phyloP scores from a whole-genome alignment of 306 rosid species.

The Rosa lucieae region DNA sequence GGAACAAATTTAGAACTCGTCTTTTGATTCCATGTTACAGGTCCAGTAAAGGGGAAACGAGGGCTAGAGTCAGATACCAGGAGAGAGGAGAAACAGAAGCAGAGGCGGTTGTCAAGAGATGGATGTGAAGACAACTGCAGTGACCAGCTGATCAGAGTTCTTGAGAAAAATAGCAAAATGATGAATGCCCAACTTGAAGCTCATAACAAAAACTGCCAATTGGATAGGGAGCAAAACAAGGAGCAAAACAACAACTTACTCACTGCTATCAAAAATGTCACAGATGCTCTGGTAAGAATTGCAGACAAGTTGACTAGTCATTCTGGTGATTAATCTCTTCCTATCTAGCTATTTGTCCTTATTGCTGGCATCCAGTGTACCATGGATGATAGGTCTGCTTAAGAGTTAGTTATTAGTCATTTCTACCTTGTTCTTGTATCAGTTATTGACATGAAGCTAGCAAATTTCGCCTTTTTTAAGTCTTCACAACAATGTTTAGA shows the following conservation, averaged over 20 bases:
- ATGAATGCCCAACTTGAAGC: conserved; percentile 44
- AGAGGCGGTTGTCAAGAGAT: conserved; percentile 34
- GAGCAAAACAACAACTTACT: conserved; percentile 43
- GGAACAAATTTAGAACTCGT: neutral
- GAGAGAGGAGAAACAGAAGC: conserved; percentile 44
- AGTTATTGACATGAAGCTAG: conserved; percentile 7
- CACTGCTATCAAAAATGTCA: conserved; percentile 46
- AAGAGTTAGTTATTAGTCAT: neutral
- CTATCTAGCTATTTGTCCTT: neutral
- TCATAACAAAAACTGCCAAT: conserved; percentile 40
- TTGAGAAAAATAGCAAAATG: conserved; percentile 40
- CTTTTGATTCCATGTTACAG: conserved; percentile 15
- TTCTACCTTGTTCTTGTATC: neutral
- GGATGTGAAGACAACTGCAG: conserved; percentile 25
- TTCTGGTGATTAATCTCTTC: neutral
- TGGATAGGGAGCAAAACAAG: conserved; percentile 53
- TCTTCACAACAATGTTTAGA: neutral
- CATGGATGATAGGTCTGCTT: neutral
- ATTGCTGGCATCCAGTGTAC: neutral
- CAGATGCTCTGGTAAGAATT: conserved; percentile 52
- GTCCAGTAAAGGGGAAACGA: conserved; percentile 16
- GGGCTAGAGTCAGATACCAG: conserved; percentile 30
- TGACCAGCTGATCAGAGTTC: conserved; percentile 28
- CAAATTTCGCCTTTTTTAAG: neutral
- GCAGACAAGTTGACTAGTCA: conserved; percentile 43